Conservation (phyloP, 805 yeast genomes). For the Cyberlindnera maclurae region DNA sequence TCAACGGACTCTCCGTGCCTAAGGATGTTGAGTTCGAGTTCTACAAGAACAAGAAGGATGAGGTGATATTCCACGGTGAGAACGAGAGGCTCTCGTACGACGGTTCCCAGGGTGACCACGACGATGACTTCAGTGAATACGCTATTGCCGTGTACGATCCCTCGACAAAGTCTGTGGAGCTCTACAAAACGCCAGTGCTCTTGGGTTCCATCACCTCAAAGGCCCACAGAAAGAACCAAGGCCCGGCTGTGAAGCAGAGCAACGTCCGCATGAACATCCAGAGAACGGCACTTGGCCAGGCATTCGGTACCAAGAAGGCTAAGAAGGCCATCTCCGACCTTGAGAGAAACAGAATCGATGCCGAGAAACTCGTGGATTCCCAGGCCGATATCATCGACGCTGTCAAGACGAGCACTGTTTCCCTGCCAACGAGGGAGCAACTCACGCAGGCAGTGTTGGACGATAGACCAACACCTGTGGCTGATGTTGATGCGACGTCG, state of each 20-base stretch:
- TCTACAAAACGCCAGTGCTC: constrained; percentile 59
- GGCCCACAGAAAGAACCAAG: constrained; percentile 45
- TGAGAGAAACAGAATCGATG: constrained; percentile 80
- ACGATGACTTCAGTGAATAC: constrained; percentile 39
- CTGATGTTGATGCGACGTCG: constrained; percentile 68
- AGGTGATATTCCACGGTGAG: constrained; percentile 71
- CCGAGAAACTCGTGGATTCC: constrained; percentile 66
- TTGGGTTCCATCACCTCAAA: constrained; percentile 57
- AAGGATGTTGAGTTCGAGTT: constrained; percentile 53
- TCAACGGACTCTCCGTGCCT: constrained; percentile 69
- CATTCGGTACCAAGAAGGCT: constrained; percentile 95
- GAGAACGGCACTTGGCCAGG: constrained; percentile 85
- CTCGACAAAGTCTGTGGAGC: constrained; percentile 50
- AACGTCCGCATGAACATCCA: constrained; percentile 45
- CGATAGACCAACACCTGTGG: constrained; percentile 80
- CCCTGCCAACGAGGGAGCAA: constrained; percentile 65
- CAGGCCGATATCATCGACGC: constrained; percentile 79
- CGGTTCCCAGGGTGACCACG: constrained; percentile 39
- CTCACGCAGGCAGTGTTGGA: constrained; percentile 48
- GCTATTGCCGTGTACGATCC: constrained; percentile 77
- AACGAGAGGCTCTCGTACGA: constrained; percentile 65
- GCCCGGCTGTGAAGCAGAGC: constrained; percentile 58
- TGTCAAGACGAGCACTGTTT: constrained; percentile 61
- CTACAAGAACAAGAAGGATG: constrained; percentile 36
- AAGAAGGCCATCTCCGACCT: constrained; percentile 79